Evolutionary conservation across 257 asterid species (phyloP), one percentile per base, ranked within the genome.

Genomic region (Leptodermis oblonga): DNA sequence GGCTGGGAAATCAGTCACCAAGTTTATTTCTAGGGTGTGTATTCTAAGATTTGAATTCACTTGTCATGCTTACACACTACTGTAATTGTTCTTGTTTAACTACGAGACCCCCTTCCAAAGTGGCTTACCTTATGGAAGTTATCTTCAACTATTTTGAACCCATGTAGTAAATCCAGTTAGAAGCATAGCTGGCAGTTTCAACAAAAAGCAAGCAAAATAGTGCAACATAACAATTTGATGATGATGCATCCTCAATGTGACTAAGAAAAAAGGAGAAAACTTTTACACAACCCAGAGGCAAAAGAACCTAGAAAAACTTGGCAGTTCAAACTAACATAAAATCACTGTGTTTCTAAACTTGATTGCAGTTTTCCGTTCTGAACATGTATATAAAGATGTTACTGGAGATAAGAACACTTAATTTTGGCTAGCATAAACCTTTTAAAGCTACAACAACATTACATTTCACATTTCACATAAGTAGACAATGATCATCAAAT

Each of bases 281-380:
- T 33, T 0, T 20, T 9, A 5, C 15, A 9, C 30, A 25, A 20
- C 20, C 34, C 14, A 15, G 49, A 22, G 43, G 53, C 8, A 61
- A 68, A 69, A 15, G 25, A 3, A 28, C 22, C 31, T 18, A 34
- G n/a, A 14, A 70, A 46, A 17, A 45, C 28, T 25, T 46, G 59
- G 23, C 43, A 26, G 33, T 31, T 63, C 60, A 46, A 53, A 45
- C 12, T 4, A 59, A 43, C 18, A 59, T n/a, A n/a, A n/a, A n/a
- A n/a, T n/a, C n/a, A n/a, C n/a, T n/a, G 67, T 46, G 49, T 3
- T 62, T 52, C 55, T 63, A 25, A 62, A 26, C 42, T 48, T 71
- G 39, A 33, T 4, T 0, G 25, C 36, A 18, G 39, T 17, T 33
- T 34, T 17, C 43, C 63, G 36, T 14, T 36, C 23, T 22, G 10